Evolutionary conservation across 1,284 basidiomycete genomes (phyloP).

Genomic region (Trametes sp.): DNA sequence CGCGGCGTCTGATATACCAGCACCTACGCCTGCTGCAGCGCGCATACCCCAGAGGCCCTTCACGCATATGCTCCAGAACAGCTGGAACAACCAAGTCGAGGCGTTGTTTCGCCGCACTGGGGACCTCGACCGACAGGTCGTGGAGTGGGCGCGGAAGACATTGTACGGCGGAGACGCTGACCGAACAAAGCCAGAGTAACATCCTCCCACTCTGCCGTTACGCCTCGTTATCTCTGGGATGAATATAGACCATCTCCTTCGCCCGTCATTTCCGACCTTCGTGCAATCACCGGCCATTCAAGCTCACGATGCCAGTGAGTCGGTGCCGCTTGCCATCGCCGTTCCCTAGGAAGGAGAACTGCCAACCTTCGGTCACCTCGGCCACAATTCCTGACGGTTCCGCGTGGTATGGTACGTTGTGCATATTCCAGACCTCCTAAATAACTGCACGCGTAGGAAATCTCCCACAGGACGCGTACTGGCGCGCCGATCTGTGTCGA

Average conservation of each 20-base stretch:
- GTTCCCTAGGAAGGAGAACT: neutral
- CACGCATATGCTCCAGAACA: constrained; percentile 34
- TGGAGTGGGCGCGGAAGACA: constrained; percentile 37
- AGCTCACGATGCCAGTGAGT: neutral
- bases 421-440: neutral
- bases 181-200: constrained; percentile 22
- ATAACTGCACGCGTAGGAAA: neutral
- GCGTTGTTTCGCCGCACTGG: constrained; percentile 34
- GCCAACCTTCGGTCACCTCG: neutral
- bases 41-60: constrained; percentile 40
- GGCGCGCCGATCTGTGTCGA: neutral
- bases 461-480: neutral
- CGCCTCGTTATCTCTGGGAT: neutral
- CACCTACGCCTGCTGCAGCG: constrained; percentile 35
- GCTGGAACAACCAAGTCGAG: constrained; percentile 42
- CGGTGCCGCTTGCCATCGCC: neutral
- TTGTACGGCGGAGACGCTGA: constrained; percentile 38
- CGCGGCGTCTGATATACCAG: constrained; percentile 30
- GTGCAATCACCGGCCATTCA: neutral
- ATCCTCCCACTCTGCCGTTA: neutral
- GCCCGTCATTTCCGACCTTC: neutral
- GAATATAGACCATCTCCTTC: neutral
- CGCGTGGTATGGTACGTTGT: neutral
- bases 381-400: neutral
- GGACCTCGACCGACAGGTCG: constrained; percentile 33